Evolutionary conservation across 2,329 filamentous ascomycete genomes (phyloP).

Genomic region (Achaetomium macrosporum): DNA sequence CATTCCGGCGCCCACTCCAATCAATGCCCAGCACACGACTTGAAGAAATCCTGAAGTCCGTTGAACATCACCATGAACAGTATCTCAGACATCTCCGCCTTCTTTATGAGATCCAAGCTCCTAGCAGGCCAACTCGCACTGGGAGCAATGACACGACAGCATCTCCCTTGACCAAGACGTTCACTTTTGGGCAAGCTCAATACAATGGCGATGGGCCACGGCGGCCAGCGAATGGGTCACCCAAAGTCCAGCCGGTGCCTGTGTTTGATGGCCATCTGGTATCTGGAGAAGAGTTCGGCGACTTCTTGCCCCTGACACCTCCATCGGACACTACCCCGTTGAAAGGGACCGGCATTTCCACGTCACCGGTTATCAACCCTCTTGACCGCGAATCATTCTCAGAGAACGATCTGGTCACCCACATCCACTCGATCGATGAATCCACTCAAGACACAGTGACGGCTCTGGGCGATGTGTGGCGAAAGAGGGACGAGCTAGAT

Average conservation of each 20-base stretch:
- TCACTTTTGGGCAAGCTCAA: neutral
- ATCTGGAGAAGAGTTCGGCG: conserved; percentile 11
- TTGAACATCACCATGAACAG: conserved; percentile 20
- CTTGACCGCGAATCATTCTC: conserved; percentile 28
- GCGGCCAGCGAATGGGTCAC: conserved; percentile 2
- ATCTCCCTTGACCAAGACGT: neutral
- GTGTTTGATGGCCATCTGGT: conserved; percentile 2
- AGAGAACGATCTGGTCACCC: conserved; percentile 38
- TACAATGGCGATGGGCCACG: neutral
- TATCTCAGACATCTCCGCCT: conserved; percentile 22
- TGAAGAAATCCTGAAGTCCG: conserved; percentile 19
- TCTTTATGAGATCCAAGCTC: conserved; percentile 12
- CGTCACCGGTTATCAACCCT: conserved; percentile 5
- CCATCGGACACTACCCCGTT: conserved; percentile 49
- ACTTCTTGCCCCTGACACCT: conserved; percentile 22
- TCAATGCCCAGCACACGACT: conserved; percentile 10
- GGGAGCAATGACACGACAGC: neutral
- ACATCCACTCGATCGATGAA: conserved; percentile 34
- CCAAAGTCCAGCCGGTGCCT: conserved; percentile 7
- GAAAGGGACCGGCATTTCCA: conserved; percentile 43
- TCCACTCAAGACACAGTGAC: conserved; percentile 37
- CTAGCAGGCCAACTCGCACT: conserved; percentile 1
- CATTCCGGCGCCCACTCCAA: neutral
- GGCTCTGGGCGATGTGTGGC: conserved; percentile 34
- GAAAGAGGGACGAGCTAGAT: conserved; percentile 31